phyloP scores from a whole-genome alignment of 2,329 filamentous ascomycete genomes.

The Pseudocercospora musae region DNA sequence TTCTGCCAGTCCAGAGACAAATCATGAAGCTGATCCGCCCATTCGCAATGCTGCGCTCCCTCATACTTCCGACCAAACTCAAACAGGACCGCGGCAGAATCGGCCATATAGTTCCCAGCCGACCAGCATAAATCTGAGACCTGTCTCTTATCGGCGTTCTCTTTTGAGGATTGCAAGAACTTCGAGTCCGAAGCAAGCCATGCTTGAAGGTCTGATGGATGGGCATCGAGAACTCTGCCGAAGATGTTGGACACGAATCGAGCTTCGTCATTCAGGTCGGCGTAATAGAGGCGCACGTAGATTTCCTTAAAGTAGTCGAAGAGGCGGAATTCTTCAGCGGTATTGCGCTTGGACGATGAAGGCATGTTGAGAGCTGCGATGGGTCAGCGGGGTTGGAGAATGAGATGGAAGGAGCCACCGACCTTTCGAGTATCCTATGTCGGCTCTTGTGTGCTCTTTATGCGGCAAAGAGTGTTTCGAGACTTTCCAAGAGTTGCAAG shows the following conservation, averaged over 20 bases:
- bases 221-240: constrained; percentile 6
- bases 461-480: background rate
- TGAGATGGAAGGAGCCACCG: background rate
- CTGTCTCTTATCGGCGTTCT: constrained; percentile 2
- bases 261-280: background rate
- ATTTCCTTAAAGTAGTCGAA: constrained; percentile 6
- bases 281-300: constrained; percentile 11
- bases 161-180: background rate
- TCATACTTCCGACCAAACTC: constrained; percentile 18
- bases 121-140: constrained; percentile 1
- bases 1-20: constrained; percentile 7
- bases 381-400: background rate
- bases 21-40: constrained; percentile 11
- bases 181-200: background rate
- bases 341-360: constrained; percentile 14
- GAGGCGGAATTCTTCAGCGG: constrained; percentile 11
- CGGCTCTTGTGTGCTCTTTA: background rate
- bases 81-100: constrained; percentile 15
- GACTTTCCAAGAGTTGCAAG: background rate
- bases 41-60: constrained; percentile 14
- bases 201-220: background rate
- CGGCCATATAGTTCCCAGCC: constrained; percentile 9
- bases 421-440: background rate
- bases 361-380: constrained; percentile 8
- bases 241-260: constrained; percentile 1